Base-by-base conservation (phyloP, 352 stramenopile species). In the Peronosclerospora sorghi region DNA sequence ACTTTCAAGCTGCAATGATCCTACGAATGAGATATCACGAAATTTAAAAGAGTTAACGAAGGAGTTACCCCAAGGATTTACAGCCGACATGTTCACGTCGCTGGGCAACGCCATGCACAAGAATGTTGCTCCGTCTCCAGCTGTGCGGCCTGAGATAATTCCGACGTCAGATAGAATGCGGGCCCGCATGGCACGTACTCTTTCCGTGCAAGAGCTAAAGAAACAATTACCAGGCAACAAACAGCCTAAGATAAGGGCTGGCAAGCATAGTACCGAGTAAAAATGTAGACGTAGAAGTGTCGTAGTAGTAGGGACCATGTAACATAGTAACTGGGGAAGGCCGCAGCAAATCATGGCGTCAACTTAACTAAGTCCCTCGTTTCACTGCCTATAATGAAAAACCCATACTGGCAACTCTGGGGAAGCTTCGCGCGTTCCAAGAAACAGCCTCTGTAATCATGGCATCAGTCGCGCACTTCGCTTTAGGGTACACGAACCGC, bases 31-130 rank as follows among this genome's bases (percentile, higher is more conserved):
- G 24, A 60, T 72, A 19, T 41, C 70, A 44, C 41, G 54, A 2
- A 41, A 68, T 24, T 45, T 74, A 19, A 43, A 69, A 30, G 43
- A 68, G 34, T 41, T 74, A 24, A 62, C 64, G 7, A 72, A 54
- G 27, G 55, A 62, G 30, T 44, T 81, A 8, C 68, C 68, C 2
- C 62, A 72, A 43, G 68, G 68, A 0, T 77, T 81, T 28, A 81
- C 68, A 4, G 45, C 68, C 41, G 65, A 75, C 40, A 81, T 77
- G 65, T 81, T 81, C 45, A 59, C 56, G n/a, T 72, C 62, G 10
- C 51, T 81, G 19, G 68, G 68, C 8, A 70, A 70, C n/a, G 68
- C 62, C 8, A 74, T 80, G 41, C 62, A 62, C 29, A 51, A 62
- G 26, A 55, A 56, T 41, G 56, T 55, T 51, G 39, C 45, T 26